Conservation (phyloP, 2,329 filamentous ascomycete species). For the Aureobasidium sp. region DNA sequence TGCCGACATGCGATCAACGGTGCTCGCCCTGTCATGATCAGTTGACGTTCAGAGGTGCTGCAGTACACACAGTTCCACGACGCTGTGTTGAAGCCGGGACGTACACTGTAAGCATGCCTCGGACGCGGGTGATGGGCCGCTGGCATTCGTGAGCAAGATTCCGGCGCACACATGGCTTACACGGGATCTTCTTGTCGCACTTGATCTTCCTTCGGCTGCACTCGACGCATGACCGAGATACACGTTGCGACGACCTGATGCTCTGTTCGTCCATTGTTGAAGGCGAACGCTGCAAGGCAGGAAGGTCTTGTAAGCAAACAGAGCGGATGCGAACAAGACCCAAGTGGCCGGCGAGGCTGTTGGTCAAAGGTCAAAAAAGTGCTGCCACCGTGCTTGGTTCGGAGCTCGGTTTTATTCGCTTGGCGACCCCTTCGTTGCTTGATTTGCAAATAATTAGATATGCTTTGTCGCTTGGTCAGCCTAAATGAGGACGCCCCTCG, state of each 20-base stretch:
- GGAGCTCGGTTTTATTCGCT: not conserved
- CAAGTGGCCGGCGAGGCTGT: not conserved
- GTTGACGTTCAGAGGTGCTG: not conserved
- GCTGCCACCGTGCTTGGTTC: not conserved
- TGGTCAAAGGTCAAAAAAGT: constrained; percentile 1
- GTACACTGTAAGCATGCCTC: constrained; percentile 14
- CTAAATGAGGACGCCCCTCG: not conserved
- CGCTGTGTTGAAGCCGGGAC: not conserved
- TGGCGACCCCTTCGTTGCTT: not conserved
- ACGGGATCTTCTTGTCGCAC: constrained; percentile 18
- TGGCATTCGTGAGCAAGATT: constrained; percentile 16
- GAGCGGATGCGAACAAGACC: not conserved
- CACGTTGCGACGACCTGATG: constrained; percentile 11
- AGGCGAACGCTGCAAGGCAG: not conserved
- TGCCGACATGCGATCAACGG: not conserved
- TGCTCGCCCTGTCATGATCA: constrained; percentile 3
- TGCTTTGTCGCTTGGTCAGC: not conserved
- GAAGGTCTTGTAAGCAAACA: not conserved
- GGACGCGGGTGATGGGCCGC: constrained; percentile 16
- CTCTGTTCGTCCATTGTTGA: constrained; percentile 10
- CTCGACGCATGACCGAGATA: constrained; percentile 15
- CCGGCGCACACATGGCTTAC: constrained; percentile 15
- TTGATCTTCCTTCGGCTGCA: constrained; percentile 17
- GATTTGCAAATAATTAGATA: not conserved
- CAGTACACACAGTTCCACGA: not conserved